Evolutionary conservation across 768 basidiomycete genomes (phyloP).

Genomic region (Rhodocollybia butyracea): DNA sequence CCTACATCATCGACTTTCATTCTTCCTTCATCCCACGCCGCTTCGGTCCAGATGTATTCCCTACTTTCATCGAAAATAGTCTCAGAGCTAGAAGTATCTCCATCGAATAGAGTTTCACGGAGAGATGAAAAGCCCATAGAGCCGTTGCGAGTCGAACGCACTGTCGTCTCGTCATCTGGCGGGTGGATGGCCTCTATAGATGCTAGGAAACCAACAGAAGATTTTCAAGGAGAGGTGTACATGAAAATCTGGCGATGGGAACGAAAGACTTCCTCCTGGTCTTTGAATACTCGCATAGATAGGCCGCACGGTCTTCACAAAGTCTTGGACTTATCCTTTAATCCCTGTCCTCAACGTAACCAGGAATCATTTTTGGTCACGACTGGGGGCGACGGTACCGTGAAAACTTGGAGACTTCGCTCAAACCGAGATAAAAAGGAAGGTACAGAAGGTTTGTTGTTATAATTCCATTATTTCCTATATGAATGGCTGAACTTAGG

Average conservation of each 20-base stretch:
- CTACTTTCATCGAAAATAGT: constrained; percentile 65
- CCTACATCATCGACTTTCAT: constrained; percentile 69
- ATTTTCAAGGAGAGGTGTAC: constrained; percentile 65
- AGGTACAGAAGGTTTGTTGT: constrained; percentile 47
- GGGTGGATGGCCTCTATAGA: constrained; percentile 95
- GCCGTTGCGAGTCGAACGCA: constrained; percentile 70
- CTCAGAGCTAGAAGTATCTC: constrained; percentile 88
- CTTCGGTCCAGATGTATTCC: constrained; percentile 90
- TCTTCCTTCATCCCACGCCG: constrained; percentile 91
- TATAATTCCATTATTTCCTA: constrained; percentile 1
- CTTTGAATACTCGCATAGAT: constrained; percentile 86
- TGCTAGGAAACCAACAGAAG: constrained; percentile 61
- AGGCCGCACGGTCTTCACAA: constrained; percentile 71
- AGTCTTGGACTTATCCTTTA: constrained; percentile 70
- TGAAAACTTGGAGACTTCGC: constrained; percentile 80
- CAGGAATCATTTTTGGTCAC: constrained; percentile 57
- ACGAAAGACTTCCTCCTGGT: constrained; percentile 55
- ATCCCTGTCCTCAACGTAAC: constrained; percentile 36
- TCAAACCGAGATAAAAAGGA: constrained; percentile 41
- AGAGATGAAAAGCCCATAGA: constrained; percentile 75
- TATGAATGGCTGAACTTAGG: background rate
- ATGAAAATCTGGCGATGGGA: constrained; percentile 94
- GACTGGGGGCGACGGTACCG: constrained; percentile 66
- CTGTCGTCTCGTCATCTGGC: constrained; percentile 62
- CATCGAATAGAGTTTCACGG: constrained; percentile 87